phyloP scores from a whole-genome alignment of 495 filamentous ascomycete genomes.

The Echria macrotheca region DNA sequence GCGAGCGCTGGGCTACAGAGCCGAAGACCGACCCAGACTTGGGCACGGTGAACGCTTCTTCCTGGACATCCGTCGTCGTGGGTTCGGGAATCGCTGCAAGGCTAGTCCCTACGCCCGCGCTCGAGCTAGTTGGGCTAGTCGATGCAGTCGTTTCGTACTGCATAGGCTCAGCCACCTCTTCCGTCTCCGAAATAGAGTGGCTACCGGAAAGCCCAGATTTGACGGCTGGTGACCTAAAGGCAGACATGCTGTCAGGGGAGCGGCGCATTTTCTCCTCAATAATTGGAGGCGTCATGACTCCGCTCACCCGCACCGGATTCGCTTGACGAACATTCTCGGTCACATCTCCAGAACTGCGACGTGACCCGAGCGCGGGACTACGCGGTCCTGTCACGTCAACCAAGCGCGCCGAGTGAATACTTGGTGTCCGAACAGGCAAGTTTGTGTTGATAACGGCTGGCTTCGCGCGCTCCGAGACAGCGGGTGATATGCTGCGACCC shows the following conservation, averaged over 20 bases:
- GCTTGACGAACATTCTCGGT: slow-evolving; percentile 30
- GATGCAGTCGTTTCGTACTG: slow-evolving; percentile 14
- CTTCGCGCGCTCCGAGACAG: slow-evolving; percentile 34
- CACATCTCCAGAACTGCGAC: slow-evolving; percentile 37
- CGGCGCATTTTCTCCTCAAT: slow-evolving; percentile 28
- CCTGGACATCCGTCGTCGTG: background rate
- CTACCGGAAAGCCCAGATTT: slow-evolving; percentile 22
- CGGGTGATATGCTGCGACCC: slow-evolving; percentile 37
- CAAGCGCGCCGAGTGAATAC: slow-evolving; percentile 47
- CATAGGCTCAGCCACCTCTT: slow-evolving; percentile 17
- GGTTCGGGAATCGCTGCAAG: slow-evolving; percentile 14
- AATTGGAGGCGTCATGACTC: slow-evolving; percentile 37
- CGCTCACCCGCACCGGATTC: slow-evolving; percentile 30
- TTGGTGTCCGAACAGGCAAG: slow-evolving; percentile 40
- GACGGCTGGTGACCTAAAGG: slow-evolving; percentile 13
- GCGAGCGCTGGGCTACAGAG: slow-evolving; percentile 8
- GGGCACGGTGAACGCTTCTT: too few relatives aligned
- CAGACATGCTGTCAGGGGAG: slow-evolving; percentile 15
- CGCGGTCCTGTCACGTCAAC: slow-evolving; percentile 48
- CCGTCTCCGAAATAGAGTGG: slow-evolving; percentile 32
- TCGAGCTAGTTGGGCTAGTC: slow-evolving; percentile 4
- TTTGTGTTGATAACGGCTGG: slow-evolving; percentile 34
- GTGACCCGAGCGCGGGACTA: slow-evolving; percentile 37
- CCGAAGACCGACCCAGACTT: slow-evolving; percentile 8
- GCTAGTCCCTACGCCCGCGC: slow-evolving; percentile 1